Base-by-base conservation (phyloP, 108 stramenopile species). In the Discostella stelligeroides region DNA sequence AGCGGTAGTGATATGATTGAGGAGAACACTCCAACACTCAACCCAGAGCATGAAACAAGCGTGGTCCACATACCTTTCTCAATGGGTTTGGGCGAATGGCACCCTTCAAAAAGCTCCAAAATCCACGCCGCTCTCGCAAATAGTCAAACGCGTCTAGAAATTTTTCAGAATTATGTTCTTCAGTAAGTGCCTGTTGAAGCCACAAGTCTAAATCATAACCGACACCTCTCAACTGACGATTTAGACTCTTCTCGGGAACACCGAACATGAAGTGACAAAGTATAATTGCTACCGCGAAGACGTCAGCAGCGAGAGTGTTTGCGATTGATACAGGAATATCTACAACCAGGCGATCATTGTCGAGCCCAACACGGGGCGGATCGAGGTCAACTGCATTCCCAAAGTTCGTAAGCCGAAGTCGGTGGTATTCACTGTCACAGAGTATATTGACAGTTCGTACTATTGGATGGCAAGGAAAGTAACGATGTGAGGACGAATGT, bases 351-450 rank as follows among this genome's bases (percentile, higher is more conserved):
- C 55, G 47, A 15, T 57, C 59, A 37, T 61, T 57, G 45, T 79
- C 75, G 1, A 88, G 75, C 43, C 87, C 87, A 21, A 86, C 76
- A 29, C 85, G 83, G 46, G 63, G 25, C 37, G 83, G 84, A 55
- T 88, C 85, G 60, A 94, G 76, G 66, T 94, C 92, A 9, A 86
- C 88, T 55, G 92, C 92, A 58, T 77, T 76, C 9, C 92, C 89
- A 85, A 91, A 94, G 72, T 94, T 90, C 21, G 89, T 80, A 47
- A 94, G 59, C 7, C 70, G 65, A 23, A 82, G 75, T 17, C 59
- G 81, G 9, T 38, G 29, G 55, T 63, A 49, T 48, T 48, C 75
- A 25, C 27, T 72, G 7, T 75, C 72, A 18, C 85, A 73, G 28
- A 89, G 53, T 37, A 94, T 49, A 66, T 91, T 91, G 63, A 51